phyloP scores from a whole-genome alignment of 371 early-diverging fungal genomes.

The Coemansia sp. region DNA sequence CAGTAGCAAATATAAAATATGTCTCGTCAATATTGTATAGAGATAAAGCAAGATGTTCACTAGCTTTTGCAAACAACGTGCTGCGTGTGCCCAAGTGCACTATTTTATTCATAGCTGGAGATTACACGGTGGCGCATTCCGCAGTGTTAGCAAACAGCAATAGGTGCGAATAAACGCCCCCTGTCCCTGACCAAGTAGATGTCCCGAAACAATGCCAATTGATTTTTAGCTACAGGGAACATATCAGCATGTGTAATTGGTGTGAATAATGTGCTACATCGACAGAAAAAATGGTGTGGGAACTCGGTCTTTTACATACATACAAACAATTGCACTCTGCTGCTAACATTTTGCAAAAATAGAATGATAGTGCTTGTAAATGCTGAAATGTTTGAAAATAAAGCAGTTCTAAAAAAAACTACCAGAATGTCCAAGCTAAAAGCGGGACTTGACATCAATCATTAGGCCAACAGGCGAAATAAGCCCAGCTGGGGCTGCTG shows the following conservation, averaged over 20 bases:
- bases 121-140: neutral
- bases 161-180: neutral
- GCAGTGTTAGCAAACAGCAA: neutral
- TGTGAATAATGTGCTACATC: neutral
- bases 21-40: neutral
- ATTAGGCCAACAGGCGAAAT: conserved; percentile 39
- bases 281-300: neutral
- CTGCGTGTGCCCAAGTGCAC: neutral
- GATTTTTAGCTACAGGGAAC: neutral
- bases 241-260: neutral
- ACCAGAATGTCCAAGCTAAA: conserved; percentile 1
- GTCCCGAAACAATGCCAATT: neutral
- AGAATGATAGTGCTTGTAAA: too few species aligned
- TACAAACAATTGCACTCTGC: neutral
- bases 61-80: neutral
- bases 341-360: too few species aligned
- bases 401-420: neutral
- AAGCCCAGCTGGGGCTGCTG: conserved; percentile 37
- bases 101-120: neutral
- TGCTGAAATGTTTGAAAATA: neutral
- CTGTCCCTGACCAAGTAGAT: neutral
- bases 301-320: neutral
- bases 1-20: neutral
- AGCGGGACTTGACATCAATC: conserved; percentile 34
- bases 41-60: neutral